phyloP scores from a whole-genome alignment of 192 early-diverging fungal genomes.

The Mortierella claussenii region DNA sequence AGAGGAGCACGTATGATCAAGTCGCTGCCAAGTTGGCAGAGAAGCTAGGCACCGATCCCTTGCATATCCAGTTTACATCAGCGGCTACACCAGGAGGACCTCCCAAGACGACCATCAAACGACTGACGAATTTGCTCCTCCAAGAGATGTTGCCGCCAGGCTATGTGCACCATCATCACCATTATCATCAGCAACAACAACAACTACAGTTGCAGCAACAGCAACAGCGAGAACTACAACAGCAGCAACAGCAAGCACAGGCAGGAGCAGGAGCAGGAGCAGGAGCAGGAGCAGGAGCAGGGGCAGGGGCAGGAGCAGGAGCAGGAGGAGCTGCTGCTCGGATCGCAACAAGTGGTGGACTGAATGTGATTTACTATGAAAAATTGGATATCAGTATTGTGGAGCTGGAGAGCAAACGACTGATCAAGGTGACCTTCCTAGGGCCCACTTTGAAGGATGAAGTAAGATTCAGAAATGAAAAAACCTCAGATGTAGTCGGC shows the following conservation, averaged over 20 bases:
- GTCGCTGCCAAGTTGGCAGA: conserved; percentile 75
- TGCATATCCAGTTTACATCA: conserved; percentile 80
- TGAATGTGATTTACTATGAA: conserved; percentile 79
- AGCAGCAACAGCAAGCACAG: no score
- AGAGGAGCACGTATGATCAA: conserved; percentile 75
- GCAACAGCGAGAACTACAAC: no score
- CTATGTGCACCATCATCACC: conserved; percentile 28
- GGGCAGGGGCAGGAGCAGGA: no score
- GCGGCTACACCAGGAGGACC: conserved; percentile 30
- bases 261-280: no score
- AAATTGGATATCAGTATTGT: conserved; percentile 82
- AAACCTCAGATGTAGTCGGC: no score
- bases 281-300: no score
- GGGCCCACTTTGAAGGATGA: conserved; percentile 75
- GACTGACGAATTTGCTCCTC: conserved; percentile 42
- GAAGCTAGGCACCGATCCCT: conserved; percentile 68
- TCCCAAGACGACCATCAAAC: conserved; percentile 45
- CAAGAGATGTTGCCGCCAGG: conserved; percentile 56
- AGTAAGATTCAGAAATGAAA: conserved; percentile 24
- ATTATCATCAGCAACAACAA: no score
- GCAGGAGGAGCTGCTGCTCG: no score
- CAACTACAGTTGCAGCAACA: no score
- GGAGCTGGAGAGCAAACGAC: conserved; percentile 86
- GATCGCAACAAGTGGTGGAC: conserved; percentile 29
- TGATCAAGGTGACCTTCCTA: conserved; percentile 76